Base-by-base conservation (phyloP, 2,329 filamentous ascomycete species). In the Bipolaris sorokiniana region DNA sequence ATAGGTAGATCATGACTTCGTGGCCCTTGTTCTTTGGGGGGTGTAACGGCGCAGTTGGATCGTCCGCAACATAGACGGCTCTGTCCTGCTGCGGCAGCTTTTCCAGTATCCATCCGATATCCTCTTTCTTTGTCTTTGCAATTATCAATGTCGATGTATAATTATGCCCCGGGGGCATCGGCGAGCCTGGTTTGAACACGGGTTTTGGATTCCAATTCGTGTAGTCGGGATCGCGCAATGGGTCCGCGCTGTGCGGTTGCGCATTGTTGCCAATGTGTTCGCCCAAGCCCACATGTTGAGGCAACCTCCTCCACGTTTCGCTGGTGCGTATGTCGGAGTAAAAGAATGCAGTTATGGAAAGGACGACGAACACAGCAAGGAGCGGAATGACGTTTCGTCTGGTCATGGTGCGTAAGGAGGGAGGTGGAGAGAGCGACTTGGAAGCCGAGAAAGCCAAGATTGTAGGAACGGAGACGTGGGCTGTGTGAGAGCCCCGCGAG, bases 1-100 rank as follows among this genome's bases (percentile, higher is more conserved):
- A 83, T 36, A 87, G 78, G 68, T 88, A 88, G 7, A 86, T 81
- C 75, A 86, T 83, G 33, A 84, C 85, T 73, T 89, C 86, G 65
- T 86, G 83, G 33, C 86, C 86, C 70, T 86, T 86, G 66, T 85
- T 84, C 54, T 80, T 78, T 0, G 82, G 82, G 1, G 83, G 80
- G 56, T 82, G 81, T 20, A 82, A 76, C 13, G 72, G 68, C 3
- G 81, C 81, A 1, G 66, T 70, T 5, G 75, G 74, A 63, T 84
- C 79, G 62, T 86, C 80, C 23, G 80, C 82, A n/a, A 82, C 76
- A 64, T 86, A 86, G n/a, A 82, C 71, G 3, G 78, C 78, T 22
- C 75, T 76, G 16, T 67, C 62, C 57, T 86, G 77, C 31, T 82
- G 79, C 1, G 79, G 80, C 31, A 87, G 69, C 57, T 83, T 77